phyloP scores from a whole-genome alignment of 768 basidiomycete genomes.

The Serpula lacrymans region DNA sequence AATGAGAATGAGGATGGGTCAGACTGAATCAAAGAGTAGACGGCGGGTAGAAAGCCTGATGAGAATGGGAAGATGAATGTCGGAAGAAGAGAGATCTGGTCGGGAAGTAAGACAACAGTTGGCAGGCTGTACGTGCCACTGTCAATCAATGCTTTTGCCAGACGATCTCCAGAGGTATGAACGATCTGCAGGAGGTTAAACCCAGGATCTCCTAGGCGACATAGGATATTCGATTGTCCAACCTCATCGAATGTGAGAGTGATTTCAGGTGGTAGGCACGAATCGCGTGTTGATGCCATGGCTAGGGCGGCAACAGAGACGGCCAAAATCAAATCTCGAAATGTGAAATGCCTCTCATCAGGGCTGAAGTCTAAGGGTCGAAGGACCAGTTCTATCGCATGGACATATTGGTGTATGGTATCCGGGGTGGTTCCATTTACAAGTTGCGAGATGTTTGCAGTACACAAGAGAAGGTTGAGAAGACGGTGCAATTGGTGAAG shows the following conservation, averaged over 20 bases:
- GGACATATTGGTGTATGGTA: constrained; percentile 36
- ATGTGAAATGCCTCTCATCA: constrained; percentile 21
- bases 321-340: constrained; percentile 38
- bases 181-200: constrained; percentile 35
- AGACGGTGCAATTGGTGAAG: constrained; percentile 37
- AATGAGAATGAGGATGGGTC: constrained; percentile 2
- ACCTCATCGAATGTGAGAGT: constrained; percentile 14
- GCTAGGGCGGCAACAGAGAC: constrained; percentile 33
- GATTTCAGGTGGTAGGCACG: constrained; percentile 19
- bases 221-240: constrained; percentile 19
- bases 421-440: constrained; percentile 22
- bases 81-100: constrained; percentile 34
- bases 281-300: constrained; percentile 21
- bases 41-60: constrained; percentile 29
- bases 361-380: constrained; percentile 22
- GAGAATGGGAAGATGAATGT: constrained; percentile 34
- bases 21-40: constrained; percentile 19
- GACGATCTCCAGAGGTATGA: constrained; percentile 27
- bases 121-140: constrained; percentile 38
- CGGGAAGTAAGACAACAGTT: constrained; percentile 38
- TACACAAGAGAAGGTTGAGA: constrained; percentile 43
- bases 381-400: constrained; percentile 41
- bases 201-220: constrained; percentile 27
- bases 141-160: constrained; percentile 31
- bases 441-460: constrained; percentile 33